Base-by-base conservation (phyloP, 1,284 basidiomycete genomes). In the Microbotryomycetes sp. region DNA sequence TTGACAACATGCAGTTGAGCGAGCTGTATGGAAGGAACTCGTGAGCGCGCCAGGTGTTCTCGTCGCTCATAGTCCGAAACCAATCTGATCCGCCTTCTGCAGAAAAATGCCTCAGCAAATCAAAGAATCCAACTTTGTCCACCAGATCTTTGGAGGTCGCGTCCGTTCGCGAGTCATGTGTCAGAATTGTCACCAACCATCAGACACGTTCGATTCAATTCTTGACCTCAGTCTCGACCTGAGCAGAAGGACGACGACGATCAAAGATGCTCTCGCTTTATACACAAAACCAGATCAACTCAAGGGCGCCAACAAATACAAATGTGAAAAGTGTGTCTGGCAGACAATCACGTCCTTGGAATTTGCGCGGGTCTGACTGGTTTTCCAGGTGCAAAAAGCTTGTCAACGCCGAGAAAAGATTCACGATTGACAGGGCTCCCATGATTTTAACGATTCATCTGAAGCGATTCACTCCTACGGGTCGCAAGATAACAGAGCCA, bases 181-280 rank as follows among this genome's bases (percentile, higher is more conserved):
- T 76, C 78, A 80, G 47, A 81, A 82, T 62, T 98, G 94, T 76
- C 79, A 81, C 9, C 79, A 93, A 76, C 88, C 91, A 72, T 93
- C 90, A 73, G 96, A 99, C 77, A 99, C 96, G 1, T 96, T 91
- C 73, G 96, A 99, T 79, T 85, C 86, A 67, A 88, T 96, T 73
- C 81, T 97, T 65, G 94, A 98, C 75, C 81, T 99, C 54, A 92
- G 89, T 73, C 78, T 97, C 60, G 92, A 97, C 75, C 87, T 97
- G 59, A 57, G 54, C 49, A 53, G 65, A 9, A 82, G 81, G 49
- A 81, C 81, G 51, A 78, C 79, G 57, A 81, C 80, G 3, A 72
- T 98, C 50, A 82, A 80, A 71, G 85, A 88, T 21, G 91, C 92
- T 11, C 78, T 99, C 65, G 81, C 82, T 46, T 86, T 85, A 65